Evolutionary conservation across 441 rosid species (phyloP), one percentile per base, ranked within the genome.

Genomic region (Brassica balearica): DNA sequence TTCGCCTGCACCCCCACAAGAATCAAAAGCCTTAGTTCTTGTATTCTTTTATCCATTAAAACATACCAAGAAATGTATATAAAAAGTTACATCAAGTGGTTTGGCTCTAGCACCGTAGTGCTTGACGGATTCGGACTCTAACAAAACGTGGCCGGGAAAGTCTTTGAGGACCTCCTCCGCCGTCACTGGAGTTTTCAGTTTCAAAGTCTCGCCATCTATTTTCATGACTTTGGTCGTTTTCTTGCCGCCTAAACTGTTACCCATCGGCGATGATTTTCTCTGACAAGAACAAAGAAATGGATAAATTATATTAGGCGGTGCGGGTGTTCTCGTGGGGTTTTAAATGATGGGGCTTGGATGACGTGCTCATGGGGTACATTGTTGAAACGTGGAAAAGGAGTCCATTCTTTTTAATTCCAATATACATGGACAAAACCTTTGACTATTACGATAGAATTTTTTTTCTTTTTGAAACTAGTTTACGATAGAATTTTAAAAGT

Each of bases 41-140:
- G 19, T 20, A 43, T 11, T 43, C 15, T 23, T 71, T 60, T 72
- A 2, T 38, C 8, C 22, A 22, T 48, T 20, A 53, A 53, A 53
- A 53, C 20, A 2, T 20, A 34, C 10, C 8, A 23, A 58, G 14
- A 76, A 46, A 23, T 4, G 17, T n/a, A 22, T 23, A 8, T 7
- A 15, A 38, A 17, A 32, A 2, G 5, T 1, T 9, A 80, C 82
- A 75, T 76, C 87, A 53, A 92, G 61, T 2, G 97, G 96, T 83
- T 88, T 91, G 8, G 99, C 96, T 69, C 96, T 83, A 3, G 71
- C 81, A 10, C 99, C 98, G 36, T 75, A 89, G 78, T 94, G 97
- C 87, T 92, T 94, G 3, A 94, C 95, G 0, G 90, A 80, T 77
- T 92, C 96, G 0, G 98, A 96, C 53, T 96, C 99, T 22, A 96